These are phyloP conservation scores for Hypoxylon sp. DNA, from an alignment of 2,329 filamentous ascomycete species.

Conservation along the genomic window DNA sequence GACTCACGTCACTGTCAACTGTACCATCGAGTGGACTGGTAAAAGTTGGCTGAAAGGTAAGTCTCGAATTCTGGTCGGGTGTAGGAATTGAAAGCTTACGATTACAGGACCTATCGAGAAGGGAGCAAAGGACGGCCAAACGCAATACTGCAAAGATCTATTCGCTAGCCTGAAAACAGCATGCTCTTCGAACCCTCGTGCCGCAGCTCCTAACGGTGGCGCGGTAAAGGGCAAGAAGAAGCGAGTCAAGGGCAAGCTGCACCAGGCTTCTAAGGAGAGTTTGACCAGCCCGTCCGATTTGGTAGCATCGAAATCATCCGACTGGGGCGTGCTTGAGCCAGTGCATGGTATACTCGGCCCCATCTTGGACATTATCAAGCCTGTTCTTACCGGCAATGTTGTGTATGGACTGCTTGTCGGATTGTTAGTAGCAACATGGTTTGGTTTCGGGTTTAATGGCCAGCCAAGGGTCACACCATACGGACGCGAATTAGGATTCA, in stretches of 20 bases:
- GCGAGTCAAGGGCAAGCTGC: slow-evolving; percentile 63
- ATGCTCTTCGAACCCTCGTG: slow-evolving; percentile 70
- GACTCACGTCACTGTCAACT: slow-evolving; percentile 87
- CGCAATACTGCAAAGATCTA: slow-evolving; percentile 81
- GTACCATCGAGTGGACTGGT: slow-evolving; percentile 92
- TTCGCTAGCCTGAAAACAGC: slow-evolving; percentile 77
- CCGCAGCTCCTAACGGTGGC: slow-evolving; percentile 56
- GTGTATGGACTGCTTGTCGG: slow-evolving; percentile 78
- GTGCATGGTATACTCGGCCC: slow-evolving; percentile 75
- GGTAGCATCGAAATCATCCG: slow-evolving; percentile 51
- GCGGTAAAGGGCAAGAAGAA: slow-evolving; percentile 67
- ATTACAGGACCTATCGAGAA: slow-evolving; percentile 88
- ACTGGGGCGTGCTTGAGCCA: slow-evolving; percentile 87
- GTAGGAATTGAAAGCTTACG: slow-evolving; percentile 43
- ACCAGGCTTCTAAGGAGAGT: slow-evolving; percentile 54
- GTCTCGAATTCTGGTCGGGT: slow-evolving; percentile 34
- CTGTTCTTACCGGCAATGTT: slow-evolving; percentile 78
- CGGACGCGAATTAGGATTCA: slow-evolving; percentile 51
- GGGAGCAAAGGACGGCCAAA: slow-evolving; percentile 89
- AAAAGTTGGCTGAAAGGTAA: slow-evolving; percentile 98
- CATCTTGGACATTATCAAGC: slow-evolving; percentile 71
- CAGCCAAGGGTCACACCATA: slow-evolving; percentile 50
- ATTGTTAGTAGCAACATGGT: slow-evolving; percentile 78
- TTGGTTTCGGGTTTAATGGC: slow-evolving; percentile 65
- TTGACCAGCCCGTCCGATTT: slow-evolving; percentile 52